Conservation (phyloP, 2,329 filamentous ascomycete genomes). For the Pseudogymnoascus sp. region DNA sequence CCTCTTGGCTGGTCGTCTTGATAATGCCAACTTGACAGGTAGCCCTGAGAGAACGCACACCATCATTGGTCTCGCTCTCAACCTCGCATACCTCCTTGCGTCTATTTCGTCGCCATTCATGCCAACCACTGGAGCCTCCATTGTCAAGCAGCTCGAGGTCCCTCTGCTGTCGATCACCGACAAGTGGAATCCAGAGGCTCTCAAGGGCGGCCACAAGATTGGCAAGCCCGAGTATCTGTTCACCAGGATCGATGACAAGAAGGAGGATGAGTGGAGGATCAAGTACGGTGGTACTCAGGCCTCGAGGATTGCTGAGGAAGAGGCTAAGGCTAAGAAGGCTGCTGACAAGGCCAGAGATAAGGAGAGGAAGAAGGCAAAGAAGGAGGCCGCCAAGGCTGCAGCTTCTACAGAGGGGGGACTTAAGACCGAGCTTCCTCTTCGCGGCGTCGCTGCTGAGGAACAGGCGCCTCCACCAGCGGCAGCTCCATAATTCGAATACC, state of each 20-base stretch:
- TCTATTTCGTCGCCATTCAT: slow-evolving; percentile 77
- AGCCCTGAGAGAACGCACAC: slow-evolving; percentile 32
- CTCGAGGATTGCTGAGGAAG: slow-evolving; percentile 63
- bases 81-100: slow-evolving; percentile 75
- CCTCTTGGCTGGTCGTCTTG: slow-evolving; percentile 41
- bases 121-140: slow-evolving; percentile 67
- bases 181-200: slow-evolving; percentile 51
- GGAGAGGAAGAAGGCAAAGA: slow-evolving; percentile 39
- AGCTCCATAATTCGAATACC: slow-evolving; percentile 18
- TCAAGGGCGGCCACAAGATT: slow-evolving; percentile 71
- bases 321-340: slow-evolving; percentile 39
- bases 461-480: slow-evolving; percentile 28
- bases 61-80: slow-evolving; percentile 67
- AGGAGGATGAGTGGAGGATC: slow-evolving; percentile 75
- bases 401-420: not conserved
- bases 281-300: slow-evolving; percentile 61
- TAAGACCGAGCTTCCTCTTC: slow-evolving; percentile 21
- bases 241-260: slow-evolving; percentile 71
- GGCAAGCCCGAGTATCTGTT: slow-evolving; percentile 75
- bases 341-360: slow-evolving; percentile 35
- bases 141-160: slow-evolving; percentile 66
- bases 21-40: slow-evolving; percentile 33
- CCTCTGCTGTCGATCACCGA: slow-evolving; percentile 55
- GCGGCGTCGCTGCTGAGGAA: slow-evolving; percentile 26
- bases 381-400: slow-evolving; percentile 25